A percentile compares a stretch with the other conserved stretches of the same genome.
These are phyloP conservation scores for Wickerhamiella sergipiensis DNA, from an alignment of 805 yeast genomes.

Conservation along the genomic window DNA sequence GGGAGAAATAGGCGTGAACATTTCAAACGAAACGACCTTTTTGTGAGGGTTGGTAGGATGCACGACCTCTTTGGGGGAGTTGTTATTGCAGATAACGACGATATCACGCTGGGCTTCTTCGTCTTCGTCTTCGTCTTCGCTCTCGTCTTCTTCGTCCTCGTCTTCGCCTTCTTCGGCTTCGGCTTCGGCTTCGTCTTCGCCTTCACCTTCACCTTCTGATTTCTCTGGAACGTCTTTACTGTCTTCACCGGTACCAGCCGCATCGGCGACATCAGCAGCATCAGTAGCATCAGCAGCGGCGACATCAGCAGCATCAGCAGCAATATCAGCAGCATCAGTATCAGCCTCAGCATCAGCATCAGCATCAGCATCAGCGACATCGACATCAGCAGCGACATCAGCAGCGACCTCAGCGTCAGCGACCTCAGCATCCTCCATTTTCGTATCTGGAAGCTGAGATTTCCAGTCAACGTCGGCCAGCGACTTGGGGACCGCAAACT, in stretches of 20 bases:
- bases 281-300: no score
- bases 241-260: not conserved
- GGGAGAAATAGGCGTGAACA: constrained; percentile 77
- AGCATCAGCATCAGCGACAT: not conserved
- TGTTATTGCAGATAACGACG: constrained; percentile 31
- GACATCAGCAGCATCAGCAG: no score
- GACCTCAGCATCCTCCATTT: no score
- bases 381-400: no score
- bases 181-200: constrained; percentile 8
- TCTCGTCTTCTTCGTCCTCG: constrained; percentile 6
- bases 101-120: constrained; percentile 25
- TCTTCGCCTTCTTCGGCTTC: constrained; percentile 9
- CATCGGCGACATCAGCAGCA: not conserved
- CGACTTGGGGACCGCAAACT: constrained; percentile 71
- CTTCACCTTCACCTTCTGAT: not conserved
- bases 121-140: constrained; percentile 15
- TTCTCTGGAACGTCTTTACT: not conserved
- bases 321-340: not conserved
- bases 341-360: not conserved
- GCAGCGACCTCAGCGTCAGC: not conserved
- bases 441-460: no score
- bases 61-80: constrained; percentile 40
- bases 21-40: constrained; percentile 57
- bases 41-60: constrained; percentile 65
- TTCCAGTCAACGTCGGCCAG: constrained; percentile 47